phyloP scores from a whole-genome alignment of 345 rosid genomes.

The Citrus sp. region DNA sequence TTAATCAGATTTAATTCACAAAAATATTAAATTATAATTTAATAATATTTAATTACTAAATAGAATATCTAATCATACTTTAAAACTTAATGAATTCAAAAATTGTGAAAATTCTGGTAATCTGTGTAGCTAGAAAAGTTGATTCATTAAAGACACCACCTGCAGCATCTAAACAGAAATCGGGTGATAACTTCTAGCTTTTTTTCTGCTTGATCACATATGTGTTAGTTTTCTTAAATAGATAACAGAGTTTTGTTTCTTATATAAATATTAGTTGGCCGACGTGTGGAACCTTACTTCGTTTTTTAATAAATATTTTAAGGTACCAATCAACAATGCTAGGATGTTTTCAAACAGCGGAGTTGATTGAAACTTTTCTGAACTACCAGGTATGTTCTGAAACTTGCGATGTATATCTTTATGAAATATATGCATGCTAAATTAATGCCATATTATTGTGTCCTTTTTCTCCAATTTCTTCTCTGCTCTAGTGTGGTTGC shows the following conservation, averaged over 20 bases:
- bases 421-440: not conserved
- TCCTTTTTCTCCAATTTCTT: not conserved
- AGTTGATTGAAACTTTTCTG: conserved; percentile 96
- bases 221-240: not conserved
- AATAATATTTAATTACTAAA: too few relatives aligned
- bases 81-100: too few relatives aligned
- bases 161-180: too few relatives aligned
- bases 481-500: not conserved
- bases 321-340: conserved; percentile 97
- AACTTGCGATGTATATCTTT: not conserved
- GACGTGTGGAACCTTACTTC: not conserved
- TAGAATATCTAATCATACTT: too few relatives aligned
- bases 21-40: too few relatives aligned
- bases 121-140: too few relatives aligned
- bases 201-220: not conserved
- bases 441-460: not conserved
- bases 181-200: too few relatives aligned
- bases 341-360: conserved; percentile 91
- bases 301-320: conserved; percentile 11
- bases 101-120: too few relatives aligned
- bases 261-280: not conserved
- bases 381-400: conserved; percentile 79
- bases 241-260: not conserved
- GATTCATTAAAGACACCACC: too few relatives aligned
- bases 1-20: too few relatives aligned